A percentile compares a stretch with the other conserved stretches of the same genome.
These are phyloP conservation scores for Fusarium decemcellulare DNA, from an alignment of 2,329 filamentous ascomycete species.

Conservation along the genomic window DNA sequence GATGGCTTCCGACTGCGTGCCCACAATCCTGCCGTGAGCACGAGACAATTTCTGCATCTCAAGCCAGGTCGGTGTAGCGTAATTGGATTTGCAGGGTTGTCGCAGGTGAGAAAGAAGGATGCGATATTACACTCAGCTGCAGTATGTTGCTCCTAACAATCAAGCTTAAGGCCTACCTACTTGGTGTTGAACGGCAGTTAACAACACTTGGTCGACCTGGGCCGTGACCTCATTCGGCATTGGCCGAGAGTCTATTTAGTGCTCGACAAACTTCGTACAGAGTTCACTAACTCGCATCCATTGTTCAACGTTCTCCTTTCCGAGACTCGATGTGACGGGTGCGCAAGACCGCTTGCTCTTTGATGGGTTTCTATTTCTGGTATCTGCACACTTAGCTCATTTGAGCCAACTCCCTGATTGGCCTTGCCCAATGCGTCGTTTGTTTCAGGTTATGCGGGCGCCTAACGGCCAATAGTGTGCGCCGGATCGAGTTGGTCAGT, in stretches of 20 bases:
- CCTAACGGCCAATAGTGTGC: conserved; percentile 47
- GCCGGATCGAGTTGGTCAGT: conserved; percentile 18
- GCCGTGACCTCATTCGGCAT: neutral
- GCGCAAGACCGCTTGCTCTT: conserved; percentile 9
- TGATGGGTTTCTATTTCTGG: conserved; percentile 46
- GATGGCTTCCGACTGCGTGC: conserved; percentile 20
- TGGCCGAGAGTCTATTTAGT: neutral
- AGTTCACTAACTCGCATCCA: conserved; percentile 6
- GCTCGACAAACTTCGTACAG: neutral
- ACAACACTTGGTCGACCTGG: neutral
- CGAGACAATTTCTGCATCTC: conserved; percentile 39
- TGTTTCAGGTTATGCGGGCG: conserved; percentile 55
- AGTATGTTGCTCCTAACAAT: conserved; percentile 2
- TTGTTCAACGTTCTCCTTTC: conserved; percentile 19
- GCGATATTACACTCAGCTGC: conserved; percentile 25
- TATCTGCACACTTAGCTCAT: conserved; percentile 12
- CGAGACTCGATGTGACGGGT: conserved; percentile 10
- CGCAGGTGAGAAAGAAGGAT: conserved; percentile 31
- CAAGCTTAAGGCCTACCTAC: neutral
- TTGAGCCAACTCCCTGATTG: conserved; percentile 40
- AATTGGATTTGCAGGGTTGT: conserved; percentile 41
- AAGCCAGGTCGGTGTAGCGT: conserved; percentile 38
- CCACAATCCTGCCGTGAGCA: conserved; percentile 24
- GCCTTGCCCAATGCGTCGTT: conserved; percentile 46
- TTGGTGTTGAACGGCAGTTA: no score